Conservation (phyloP, 176 grass and related monocot species). For the Bolboschoenus planiculmis region DNA sequence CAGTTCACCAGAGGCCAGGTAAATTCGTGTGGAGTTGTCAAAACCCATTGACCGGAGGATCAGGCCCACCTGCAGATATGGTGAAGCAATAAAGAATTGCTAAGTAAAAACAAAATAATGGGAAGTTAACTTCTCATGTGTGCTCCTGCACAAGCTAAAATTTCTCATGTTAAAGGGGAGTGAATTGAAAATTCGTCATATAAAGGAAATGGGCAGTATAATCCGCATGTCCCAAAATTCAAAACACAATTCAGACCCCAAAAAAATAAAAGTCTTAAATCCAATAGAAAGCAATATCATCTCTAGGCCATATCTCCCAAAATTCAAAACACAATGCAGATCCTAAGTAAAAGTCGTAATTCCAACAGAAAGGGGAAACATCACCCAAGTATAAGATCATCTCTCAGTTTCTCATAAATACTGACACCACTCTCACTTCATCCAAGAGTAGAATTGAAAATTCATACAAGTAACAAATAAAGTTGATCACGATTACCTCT, state of each 20-base stretch:
- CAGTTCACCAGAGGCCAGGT: slow-evolving; percentile 85
- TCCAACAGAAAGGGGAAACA: background rate
- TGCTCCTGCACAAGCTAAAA: background rate
- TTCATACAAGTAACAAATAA: background rate
- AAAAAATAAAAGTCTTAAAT: background rate
- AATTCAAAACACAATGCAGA: background rate
- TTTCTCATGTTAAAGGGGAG: background rate
- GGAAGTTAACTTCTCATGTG: background rate
- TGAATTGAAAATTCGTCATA: background rate
- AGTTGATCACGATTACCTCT: slow-evolving; percentile 47
- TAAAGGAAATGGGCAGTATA: background rate
- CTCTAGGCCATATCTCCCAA: background rate
- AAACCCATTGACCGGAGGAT: slow-evolving; percentile 70
- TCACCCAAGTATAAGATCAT: background rate
- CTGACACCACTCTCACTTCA: background rate
- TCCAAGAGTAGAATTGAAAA: background rate
- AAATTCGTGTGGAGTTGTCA: slow-evolving; percentile 73
- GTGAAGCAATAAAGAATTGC: slow-evolving; percentile 2
- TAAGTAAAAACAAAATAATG: background rate
- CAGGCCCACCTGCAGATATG: slow-evolving; percentile 58
- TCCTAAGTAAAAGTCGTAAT: too few species aligned
- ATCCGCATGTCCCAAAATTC: background rate
- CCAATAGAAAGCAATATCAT: background rate
- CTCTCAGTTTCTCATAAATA: background rate
- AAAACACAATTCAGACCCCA: background rate